Percentiles rank a stretch among this genome's conserved stretches.
phyloP scores from a whole-genome alignment of 345 rosid species.

The Clausena lansium region DNA sequence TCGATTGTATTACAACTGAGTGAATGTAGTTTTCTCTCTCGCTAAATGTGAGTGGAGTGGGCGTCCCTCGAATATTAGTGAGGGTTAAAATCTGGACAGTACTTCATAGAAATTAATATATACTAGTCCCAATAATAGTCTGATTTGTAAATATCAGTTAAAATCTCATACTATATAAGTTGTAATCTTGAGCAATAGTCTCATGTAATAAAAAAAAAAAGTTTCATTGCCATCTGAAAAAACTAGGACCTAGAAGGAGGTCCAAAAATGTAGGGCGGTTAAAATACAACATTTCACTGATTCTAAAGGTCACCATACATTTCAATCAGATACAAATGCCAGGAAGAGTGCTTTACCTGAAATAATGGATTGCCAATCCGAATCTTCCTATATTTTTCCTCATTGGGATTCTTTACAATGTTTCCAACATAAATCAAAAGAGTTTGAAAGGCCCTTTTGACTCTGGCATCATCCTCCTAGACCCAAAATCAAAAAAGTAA shows the following conservation, averaged over 20 bases:
- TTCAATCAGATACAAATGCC: background rate
- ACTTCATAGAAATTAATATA: too few relatives aligned
- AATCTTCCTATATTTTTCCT: conserved; percentile 71
- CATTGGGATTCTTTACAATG: conserved; percentile 48
- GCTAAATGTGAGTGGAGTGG: too few relatives aligned
- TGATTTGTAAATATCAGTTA: too few relatives aligned
- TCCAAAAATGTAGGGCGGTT: background rate
- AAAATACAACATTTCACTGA: background rate
- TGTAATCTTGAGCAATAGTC: too few relatives aligned
- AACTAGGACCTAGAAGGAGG: background rate
- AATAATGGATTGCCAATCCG: conserved; percentile 58
- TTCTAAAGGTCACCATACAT: background rate
- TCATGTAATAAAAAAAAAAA: too few relatives aligned
- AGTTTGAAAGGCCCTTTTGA: conserved; percentile 61
- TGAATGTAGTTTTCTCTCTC: too few relatives aligned
- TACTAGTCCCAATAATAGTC: too few relatives aligned
- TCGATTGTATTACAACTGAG: too few relatives aligned
- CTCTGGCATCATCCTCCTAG: conserved; percentile 57
- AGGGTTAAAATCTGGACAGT: too few relatives aligned
- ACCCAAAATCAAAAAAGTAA: background rate
- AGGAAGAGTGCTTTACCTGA: conserved; percentile 32
- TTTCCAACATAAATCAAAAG: conserved; percentile 66
- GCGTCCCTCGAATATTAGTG: too few relatives aligned
- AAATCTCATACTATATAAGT: too few relatives aligned
- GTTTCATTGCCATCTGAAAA: background rate